Percentiles rank a stretch among this genome's conserved stretches.
These are phyloP conservation scores for Monascus ruber DNA, from an alignment of 2,329 filamentous ascomycete species.

Conservation along the genomic window DNA sequence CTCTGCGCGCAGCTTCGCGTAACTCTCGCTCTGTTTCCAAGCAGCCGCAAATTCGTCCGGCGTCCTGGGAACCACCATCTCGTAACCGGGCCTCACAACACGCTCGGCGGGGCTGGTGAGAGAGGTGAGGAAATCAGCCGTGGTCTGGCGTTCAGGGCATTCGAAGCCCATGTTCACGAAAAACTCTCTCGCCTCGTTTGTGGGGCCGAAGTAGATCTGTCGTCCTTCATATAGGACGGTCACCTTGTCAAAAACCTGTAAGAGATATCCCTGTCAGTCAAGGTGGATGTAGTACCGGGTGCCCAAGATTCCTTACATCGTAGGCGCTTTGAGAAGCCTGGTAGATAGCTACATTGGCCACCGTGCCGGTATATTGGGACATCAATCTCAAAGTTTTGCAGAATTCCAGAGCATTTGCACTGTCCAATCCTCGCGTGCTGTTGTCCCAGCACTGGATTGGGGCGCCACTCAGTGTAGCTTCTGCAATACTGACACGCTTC, in stretches of 20 bases:
- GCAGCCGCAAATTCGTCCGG: slow-evolving; percentile 54
- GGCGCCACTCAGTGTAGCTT: slow-evolving; percentile 38
- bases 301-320: slow-evolving; percentile 26
- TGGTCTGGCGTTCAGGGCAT: slow-evolving; percentile 58
- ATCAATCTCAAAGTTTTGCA: slow-evolving; percentile 40
- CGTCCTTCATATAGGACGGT: slow-evolving; percentile 63
- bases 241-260: slow-evolving; percentile 58
- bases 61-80: slow-evolving; percentile 53
- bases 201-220: slow-evolving; percentile 65
- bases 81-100: slow-evolving; percentile 46
- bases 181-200: slow-evolving; percentile 48
- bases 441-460: slow-evolving; percentile 40
- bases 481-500: slow-evolving; percentile 52
- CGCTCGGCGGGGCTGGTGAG: slow-evolving; percentile 56
- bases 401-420: slow-evolving; percentile 47
- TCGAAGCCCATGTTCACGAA: slow-evolving; percentile 60
- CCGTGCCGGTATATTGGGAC: slow-evolving; percentile 39
- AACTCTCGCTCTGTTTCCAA: slow-evolving; percentile 45
- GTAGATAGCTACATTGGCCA: slow-evolving; percentile 48
- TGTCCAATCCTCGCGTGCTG: slow-evolving; percentile 41
- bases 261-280: slow-evolving; percentile 4
- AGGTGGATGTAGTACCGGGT: not conserved
- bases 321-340: slow-evolving; percentile 38
- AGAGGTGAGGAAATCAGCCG: slow-evolving; percentile 60
- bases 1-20: slow-evolving; percentile 28